These are phyloP conservation scores for Filobasidium floriforme DNA, from an alignment of 768 basidiomycete species.

Conservation along the genomic window DNA sequence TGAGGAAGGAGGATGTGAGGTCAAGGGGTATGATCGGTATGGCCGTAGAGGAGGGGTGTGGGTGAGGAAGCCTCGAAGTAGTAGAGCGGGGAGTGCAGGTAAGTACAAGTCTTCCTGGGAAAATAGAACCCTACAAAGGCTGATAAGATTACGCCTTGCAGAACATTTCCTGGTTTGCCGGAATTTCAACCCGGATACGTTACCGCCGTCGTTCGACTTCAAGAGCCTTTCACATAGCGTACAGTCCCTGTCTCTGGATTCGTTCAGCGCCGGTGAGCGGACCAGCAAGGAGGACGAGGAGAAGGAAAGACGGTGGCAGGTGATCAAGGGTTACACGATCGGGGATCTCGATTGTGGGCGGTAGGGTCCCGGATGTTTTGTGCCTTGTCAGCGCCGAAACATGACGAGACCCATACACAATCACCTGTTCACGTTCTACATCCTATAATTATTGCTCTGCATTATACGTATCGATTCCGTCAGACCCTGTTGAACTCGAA, in stretches of 20 bases:
- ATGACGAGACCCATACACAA: too few species aligned
- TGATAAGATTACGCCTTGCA: slow-evolving; percentile 12
- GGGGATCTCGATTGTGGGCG: slow-evolving; percentile 30
- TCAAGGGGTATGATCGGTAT: slow-evolving; percentile 28
- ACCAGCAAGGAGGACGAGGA: slow-evolving; percentile 5
- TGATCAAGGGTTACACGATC: slow-evolving; percentile 35
- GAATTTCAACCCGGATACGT: slow-evolving; percentile 40
- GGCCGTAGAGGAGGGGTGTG: slow-evolving; percentile 46
- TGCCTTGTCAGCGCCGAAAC: too few species aligned
- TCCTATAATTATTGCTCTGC: too few species aligned
- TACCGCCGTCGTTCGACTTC: slow-evolving; percentile 26
- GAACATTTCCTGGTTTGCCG: slow-evolving; percentile 49
- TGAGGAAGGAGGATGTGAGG: slow-evolving; percentile 9
- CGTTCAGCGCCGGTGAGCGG: slow-evolving; percentile 18
- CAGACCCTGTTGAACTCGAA: too few species aligned
- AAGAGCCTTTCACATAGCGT: slow-evolving; percentile 25
- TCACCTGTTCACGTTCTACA: too few species aligned
- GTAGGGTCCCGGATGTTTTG: background rate
- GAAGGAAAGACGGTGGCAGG: slow-evolving; percentile 27
- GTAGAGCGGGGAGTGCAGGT: slow-evolving; percentile 48
- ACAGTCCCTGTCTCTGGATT: slow-evolving; percentile 27
- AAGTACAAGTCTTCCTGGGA: too few species aligned
- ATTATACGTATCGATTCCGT: too few species aligned
- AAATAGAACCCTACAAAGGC: background rate
- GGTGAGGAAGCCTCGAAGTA: slow-evolving; percentile 48